These are phyloP conservation scores for Penicillium angulare DNA, from an alignment of 495 filamentous ascomycete species.

Conservation along the genomic window DNA sequence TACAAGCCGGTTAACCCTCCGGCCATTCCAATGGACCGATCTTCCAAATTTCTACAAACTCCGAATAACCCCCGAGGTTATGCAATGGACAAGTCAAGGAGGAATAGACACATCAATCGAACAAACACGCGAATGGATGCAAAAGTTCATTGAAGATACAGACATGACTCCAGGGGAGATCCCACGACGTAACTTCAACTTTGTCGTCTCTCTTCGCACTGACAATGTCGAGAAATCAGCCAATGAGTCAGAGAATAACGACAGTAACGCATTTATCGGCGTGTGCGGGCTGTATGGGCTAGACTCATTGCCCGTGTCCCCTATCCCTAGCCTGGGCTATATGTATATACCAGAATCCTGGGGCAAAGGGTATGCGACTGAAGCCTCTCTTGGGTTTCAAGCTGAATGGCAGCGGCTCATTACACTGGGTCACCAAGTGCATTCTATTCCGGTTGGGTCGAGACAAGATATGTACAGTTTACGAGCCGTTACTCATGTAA, in stretches of 20 bases:
- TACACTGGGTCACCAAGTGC: not conserved
- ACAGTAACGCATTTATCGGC: not conserved
- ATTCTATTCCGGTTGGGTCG: not conserved
- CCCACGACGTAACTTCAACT: slow-evolving; percentile 3
- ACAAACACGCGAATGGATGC: slow-evolving; percentile 1
- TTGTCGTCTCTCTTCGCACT: not conserved
- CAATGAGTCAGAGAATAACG: not conserved
- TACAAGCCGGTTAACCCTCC: not conserved
- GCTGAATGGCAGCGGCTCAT: not conserved
- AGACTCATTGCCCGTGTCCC: not conserved
- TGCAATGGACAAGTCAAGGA: slow-evolving; percentile 5
- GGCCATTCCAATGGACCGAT: slow-evolving; percentile 1
- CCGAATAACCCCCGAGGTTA: not conserved
- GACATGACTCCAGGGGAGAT: too few species aligned
- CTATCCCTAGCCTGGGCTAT: not conserved
- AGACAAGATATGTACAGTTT: not conserved
- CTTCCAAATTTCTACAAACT: not conserved
- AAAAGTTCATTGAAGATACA: not conserved
- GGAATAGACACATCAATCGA: not conserved
- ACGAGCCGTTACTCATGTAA: not conserved
- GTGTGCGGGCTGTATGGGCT: not conserved
- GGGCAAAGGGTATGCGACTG: slow-evolving; percentile 5
- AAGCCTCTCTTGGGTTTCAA: not conserved
- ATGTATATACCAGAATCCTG: slow-evolving; percentile 3
- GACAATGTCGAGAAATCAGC: not conserved